Conservation (phyloP, 1,139 yeast genomes). For the Saccharomycopsis hybrid region DNA sequence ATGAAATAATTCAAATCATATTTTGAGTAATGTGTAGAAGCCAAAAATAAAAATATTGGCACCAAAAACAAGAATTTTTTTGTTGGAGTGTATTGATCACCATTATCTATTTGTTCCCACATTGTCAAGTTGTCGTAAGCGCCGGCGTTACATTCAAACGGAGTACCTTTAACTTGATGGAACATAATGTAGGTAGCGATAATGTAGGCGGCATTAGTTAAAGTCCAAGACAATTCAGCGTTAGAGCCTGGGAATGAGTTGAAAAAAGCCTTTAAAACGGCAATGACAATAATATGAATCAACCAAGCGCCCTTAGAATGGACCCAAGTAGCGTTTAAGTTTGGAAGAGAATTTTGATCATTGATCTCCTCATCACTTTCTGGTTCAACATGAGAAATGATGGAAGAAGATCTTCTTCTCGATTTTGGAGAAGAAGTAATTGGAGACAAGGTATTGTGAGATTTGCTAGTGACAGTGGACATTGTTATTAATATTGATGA, state of each 20-base stretch:
- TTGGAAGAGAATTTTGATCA: conserved; percentile 85
- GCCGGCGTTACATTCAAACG: conserved; percentile 93
- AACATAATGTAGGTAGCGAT: conserved; percentile 94
- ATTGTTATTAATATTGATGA: neutral
- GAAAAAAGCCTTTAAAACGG: conserved; percentile 65
- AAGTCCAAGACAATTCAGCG: conserved; percentile 87
- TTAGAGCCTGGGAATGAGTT: conserved; percentile 72
- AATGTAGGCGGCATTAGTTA: conserved; percentile 84
- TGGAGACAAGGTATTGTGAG: conserved; percentile 5
- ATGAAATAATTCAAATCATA: conserved; percentile 76
- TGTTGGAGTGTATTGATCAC: conserved; percentile 95
- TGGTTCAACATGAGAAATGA: conserved; percentile 85
- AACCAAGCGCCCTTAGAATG: conserved; percentile 95
- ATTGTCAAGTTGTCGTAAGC: conserved; percentile 93
- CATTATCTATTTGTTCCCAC: conserved; percentile 99
- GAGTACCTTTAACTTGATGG: conserved; percentile 93
- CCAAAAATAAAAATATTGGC: conserved; percentile 78
- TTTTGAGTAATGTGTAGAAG: conserved; percentile 85
- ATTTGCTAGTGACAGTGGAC: neutral
- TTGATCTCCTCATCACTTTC: conserved; percentile 88
- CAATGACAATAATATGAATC: conserved; percentile 78
- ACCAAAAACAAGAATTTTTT: conserved; percentile 88
- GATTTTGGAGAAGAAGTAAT: conserved; percentile 27
- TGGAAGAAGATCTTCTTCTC: conserved; percentile 56
- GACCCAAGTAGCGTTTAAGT: conserved; percentile 94